Evolutionary conservation across 352 stramenopile genomes (phyloP).

Genomic region (Hyaloperonospora arabidopsidis): DNA sequence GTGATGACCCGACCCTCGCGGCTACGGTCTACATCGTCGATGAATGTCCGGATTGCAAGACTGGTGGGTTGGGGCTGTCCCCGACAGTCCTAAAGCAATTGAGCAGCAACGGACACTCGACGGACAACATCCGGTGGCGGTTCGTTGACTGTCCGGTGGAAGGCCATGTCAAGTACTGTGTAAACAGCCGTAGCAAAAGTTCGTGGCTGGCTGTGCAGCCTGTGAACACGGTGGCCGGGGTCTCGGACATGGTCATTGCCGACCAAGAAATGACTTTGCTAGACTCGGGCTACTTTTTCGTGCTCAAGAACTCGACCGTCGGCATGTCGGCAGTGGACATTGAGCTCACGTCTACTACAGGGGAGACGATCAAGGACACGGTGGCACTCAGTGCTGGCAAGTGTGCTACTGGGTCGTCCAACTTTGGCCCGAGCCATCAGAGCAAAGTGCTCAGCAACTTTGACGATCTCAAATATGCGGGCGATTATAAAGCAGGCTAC

Average conservation of each 20-base stretch:
- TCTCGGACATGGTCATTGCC: slow-evolving; percentile 32
- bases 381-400: slow-evolving; percentile 31
- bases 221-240: slow-evolving; percentile 25
- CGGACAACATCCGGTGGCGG: slow-evolving; percentile 35
- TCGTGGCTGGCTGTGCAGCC: slow-evolving; percentile 41
- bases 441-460: slow-evolving; percentile 3
- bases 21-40: slow-evolving; percentile 53
- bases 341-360: slow-evolving; percentile 36
- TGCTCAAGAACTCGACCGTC: slow-evolving; percentile 23
- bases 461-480: slow-evolving; percentile 1
- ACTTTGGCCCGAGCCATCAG: slow-evolving; percentile 8
- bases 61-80: slow-evolving; percentile 44
- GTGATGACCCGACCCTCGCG: slow-evolving; percentile 31
- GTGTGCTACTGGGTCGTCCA: slow-evolving; percentile 33
- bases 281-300: slow-evolving; percentile 51
- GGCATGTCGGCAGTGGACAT: slow-evolving; percentile 32
- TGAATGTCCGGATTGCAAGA: slow-evolving; percentile 48
- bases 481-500: slow-evolving; percentile 13
- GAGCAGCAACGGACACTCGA: slow-evolving; percentile 23
- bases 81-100: slow-evolving; percentile 34
- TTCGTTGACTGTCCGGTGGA: slow-evolving; percentile 38
- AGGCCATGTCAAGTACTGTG: slow-evolving; percentile 39
- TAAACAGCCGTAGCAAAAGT: slow-evolving; percentile 30
- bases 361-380: slow-evolving; percentile 44
- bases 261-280: slow-evolving; percentile 44